These are phyloP conservation scores for Xylariaceae sp. DNA, from an alignment of 2,329 filamentous ascomycete genomes.

Conservation along the genomic window DNA sequence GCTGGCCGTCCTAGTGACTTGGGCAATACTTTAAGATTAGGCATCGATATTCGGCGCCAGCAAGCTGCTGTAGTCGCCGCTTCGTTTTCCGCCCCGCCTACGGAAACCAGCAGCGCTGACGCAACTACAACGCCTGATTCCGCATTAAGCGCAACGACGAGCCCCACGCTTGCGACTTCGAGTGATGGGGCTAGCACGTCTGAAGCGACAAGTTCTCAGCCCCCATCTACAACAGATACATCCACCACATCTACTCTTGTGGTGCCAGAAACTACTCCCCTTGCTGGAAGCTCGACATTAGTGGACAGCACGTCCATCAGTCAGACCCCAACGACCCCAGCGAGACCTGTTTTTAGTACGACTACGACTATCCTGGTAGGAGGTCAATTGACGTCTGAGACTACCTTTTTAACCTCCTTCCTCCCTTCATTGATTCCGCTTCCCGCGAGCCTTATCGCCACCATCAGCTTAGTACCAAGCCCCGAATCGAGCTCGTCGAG, in stretches of 20 bases:
- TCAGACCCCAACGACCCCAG: slow-evolving; percentile 3
- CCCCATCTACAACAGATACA: slow-evolving; percentile 4
- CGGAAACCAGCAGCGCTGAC: slow-evolving; percentile 5
- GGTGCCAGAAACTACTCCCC: slow-evolving; percentile 3
- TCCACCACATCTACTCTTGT: not conserved
- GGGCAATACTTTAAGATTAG: slow-evolving; percentile 21
- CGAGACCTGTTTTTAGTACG: slow-evolving; percentile 4
- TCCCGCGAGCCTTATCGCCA: slow-evolving; percentile 22
- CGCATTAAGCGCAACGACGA: not conserved
- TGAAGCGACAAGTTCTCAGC: not conserved
- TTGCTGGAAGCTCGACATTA: slow-evolving; percentile 3
- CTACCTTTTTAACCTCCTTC: slow-evolving; percentile 23
- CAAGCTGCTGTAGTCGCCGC: slow-evolving; percentile 6
- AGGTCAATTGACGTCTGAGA: slow-evolving; percentile 11
- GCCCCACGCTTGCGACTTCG: slow-evolving; percentile 3
- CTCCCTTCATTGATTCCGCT: slow-evolving; percentile 19
- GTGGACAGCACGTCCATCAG: slow-evolving; percentile 7
- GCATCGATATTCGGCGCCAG: slow-evolving; percentile 8
- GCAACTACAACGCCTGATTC: slow-evolving; percentile 13
- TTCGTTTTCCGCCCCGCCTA: slow-evolving; percentile 8
- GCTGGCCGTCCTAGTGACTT: slow-evolving; percentile 27
- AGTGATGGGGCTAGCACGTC: not conserved
- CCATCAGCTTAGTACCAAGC: slow-evolving; percentile 19
- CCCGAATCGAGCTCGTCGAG: slow-evolving; percentile 9
- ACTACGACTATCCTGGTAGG: slow-evolving; percentile 7